Evolutionary conservation across 345 rosid species (phyloP), one percentile per base, ranked within the genome.

Genomic region (Aegle marmelos): DNA sequence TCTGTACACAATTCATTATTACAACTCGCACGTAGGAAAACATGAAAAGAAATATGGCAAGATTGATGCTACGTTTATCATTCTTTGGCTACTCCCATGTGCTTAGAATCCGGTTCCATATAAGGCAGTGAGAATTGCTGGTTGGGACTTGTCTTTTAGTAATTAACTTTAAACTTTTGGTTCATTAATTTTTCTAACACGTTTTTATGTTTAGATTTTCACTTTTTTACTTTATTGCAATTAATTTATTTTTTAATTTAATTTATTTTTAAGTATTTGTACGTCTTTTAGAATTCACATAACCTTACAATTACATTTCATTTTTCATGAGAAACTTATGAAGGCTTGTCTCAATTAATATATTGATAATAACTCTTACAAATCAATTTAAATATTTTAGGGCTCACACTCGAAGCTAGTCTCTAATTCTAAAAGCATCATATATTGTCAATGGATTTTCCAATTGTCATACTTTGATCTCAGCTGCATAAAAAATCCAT

Each of bases 401-500:
- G 50, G 11, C 5, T 45, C 13, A 13, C 45, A 39, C 4, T 9
- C 45, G 16, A 13, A 11, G 17, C 17, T 4, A 1, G 50, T 11
- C 17, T 45, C 17, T 45, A 11, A 13, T 45, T 45, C 50, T 45
- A 45, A 45, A 14, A 45, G 50, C 13, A 41, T 45, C 17, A 2
- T 45, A 11, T 13, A 45, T 45, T 13, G 50, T 45, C 17, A 45
- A 45, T 45, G 17, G 50, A 45, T 67, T n/a, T 21, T 24, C 41
- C 54, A 54, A 39, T n/a, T 28, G 72, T 73, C 70, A 71, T 68
- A 72, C 56, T 53, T 56, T 39, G 70, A 82, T 57, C 61, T 80
- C 25, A 62, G 82, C 63, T 68, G 63, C 74, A 27, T 58, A 58
- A 67, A 45, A 27, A 54, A 57, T 22, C 24, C 54, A 60, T 25